Base-by-base conservation (phyloP, 2,329 filamentous ascomycete genomes). In the Nothopassalora personata region DNA sequence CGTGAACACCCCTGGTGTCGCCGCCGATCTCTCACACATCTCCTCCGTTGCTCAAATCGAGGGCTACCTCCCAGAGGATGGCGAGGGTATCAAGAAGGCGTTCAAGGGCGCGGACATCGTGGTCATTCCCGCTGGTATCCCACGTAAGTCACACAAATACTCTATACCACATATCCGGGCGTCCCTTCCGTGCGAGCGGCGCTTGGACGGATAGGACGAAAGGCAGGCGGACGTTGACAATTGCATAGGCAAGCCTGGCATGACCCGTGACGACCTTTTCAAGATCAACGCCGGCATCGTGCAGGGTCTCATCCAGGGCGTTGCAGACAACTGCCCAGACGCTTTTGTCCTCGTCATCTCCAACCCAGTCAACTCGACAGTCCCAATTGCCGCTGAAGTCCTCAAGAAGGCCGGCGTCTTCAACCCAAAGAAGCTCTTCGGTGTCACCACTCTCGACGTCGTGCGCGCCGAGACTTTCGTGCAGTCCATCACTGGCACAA, bases 231-330 rank as follows among this genome's bases (percentile, higher is more conserved):
- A 48, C n/a, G 49, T 49, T 60, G 51, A 60, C 48, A 50, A 19
- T 54, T 15, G 59, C 60, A 60, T 66, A 97, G 93, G 93, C 80
- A 97, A 97, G 85, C 94, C 94, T 71, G 94, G 94, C 72, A 99
- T 99, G 94, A 97, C 90, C 77, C 91, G 94, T 81, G 94, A 99
- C 72, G 94, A 97, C 75, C 90, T 99, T 60, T 99, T 99, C 89
- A 97, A 97, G 81, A 96, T 97, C 83, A 99, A 99, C 77, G 94
- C 94, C 62, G 90, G 92, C 71, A 99, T 99, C 73, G 94, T 99
- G 74, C 91, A 94, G 80, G 91, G 90, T 69, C 84, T 99, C 68
- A 88, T 95, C 70, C 89, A 96, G 82, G 87, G 89, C 55, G 86
- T 91, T 70, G 91, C 93, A 69, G 87, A 97, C 75, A 86, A 88